Evolutionary conservation across 1,284 basidiomycete species (phyloP).

Genomic region (Rhodotorula sp.): DNA sequence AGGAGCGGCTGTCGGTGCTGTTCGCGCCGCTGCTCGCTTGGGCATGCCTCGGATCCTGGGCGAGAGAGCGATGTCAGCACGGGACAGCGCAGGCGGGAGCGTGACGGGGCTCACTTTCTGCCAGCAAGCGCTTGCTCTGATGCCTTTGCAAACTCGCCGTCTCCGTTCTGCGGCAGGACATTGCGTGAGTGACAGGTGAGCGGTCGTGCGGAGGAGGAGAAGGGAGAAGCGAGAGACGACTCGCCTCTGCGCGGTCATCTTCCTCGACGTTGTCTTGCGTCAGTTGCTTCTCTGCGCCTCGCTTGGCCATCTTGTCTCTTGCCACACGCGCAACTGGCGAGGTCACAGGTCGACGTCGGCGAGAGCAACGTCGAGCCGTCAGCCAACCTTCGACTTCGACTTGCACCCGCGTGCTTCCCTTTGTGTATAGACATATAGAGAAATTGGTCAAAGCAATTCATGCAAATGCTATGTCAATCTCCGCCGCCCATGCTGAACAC

Average conservation of each 20-base stretch:
- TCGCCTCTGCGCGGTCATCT: conserved; percentile 29
- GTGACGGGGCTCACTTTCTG: conserved; percentile 1
- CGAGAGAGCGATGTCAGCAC: neutral
- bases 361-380: neutral
- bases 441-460: too few relatives aligned
- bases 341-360: neutral
- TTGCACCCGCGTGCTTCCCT: too few relatives aligned
- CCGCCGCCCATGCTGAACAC: too few relatives aligned
- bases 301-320: conserved; percentile 31
- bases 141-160: conserved; percentile 23
- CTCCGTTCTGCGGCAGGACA: conserved; percentile 2
- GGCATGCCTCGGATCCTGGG: conserved; percentile 52
- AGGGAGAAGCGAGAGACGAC: neutral
- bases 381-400: neutral
- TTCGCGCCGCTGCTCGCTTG: conserved; percentile 34
- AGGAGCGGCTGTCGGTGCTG: conserved; percentile 23
- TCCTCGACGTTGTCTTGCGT: conserved; percentile 42
- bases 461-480: too few relatives aligned
- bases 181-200: neutral
- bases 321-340: neutral
- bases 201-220: neutral
- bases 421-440: too few relatives aligned
- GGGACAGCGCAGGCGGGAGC: neutral
- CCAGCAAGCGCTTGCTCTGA: neutral
- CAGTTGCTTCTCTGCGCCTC: conserved; percentile 43